Conservation (phyloP, 352 stramenopile species). For the Blastocystis sp. region DNA sequence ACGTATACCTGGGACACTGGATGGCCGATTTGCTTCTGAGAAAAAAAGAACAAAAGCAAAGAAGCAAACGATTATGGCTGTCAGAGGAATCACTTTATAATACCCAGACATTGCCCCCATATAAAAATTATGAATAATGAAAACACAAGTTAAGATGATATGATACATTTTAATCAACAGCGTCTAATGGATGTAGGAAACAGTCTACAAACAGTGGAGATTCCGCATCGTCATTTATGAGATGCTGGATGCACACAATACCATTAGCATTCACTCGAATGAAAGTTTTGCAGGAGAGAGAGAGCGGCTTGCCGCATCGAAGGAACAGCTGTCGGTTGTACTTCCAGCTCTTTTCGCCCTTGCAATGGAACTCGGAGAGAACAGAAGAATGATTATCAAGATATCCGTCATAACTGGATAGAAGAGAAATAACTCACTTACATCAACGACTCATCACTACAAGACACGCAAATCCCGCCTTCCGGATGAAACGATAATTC, state of each 20-base stretch:
- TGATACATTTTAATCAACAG: not conserved
- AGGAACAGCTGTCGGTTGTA: not conserved
- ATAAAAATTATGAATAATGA: not conserved
- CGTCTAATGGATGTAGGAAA: constrained; percentile 24
- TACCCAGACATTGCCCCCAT: not conserved
- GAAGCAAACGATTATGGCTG: not conserved
- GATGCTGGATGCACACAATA: constrained; percentile 35
- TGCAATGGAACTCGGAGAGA: constrained; percentile 23
- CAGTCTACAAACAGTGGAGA: constrained; percentile 34
- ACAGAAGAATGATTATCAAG: constrained; percentile 17
- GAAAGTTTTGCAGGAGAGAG: not conserved
- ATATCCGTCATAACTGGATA: constrained; percentile 23
- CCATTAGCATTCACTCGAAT: constrained; percentile 4
- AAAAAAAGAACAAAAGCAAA: not conserved
- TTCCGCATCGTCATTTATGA: constrained; percentile 41
- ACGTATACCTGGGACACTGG: not conserved
- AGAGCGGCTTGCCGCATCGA: constrained; percentile 11
- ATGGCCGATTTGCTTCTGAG: not conserved
- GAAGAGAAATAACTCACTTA: not conserved
- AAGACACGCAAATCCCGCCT: constrained; percentile 16
- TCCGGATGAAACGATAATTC: constrained; percentile 47
- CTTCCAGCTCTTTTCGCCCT: constrained; percentile 49
- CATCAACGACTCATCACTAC: not conserved
- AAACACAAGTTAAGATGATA: not conserved
- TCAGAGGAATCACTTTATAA: not conserved